Percentiles rank a stretch among this genome's conserved stretches.
Conservation (phyloP, 768 basidiomycete genomes). For the Suillus subaureus region DNA sequence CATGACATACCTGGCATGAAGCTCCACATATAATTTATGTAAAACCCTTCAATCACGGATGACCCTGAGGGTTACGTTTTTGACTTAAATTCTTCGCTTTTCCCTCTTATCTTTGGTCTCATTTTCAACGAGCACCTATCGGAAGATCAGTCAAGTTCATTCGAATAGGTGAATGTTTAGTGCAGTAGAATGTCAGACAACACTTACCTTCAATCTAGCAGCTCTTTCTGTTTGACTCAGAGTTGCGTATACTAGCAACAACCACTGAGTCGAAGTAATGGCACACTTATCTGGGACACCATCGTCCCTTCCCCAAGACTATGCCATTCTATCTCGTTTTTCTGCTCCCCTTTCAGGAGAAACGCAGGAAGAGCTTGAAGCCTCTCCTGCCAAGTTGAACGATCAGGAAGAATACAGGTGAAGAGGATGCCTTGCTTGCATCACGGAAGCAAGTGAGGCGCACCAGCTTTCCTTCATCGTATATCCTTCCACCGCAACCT, state of each 20-base stretch:
- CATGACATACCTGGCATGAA: background rate
- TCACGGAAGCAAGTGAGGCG: constrained; percentile 10
- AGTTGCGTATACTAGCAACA: background rate
- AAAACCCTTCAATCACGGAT: background rate
- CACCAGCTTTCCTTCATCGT: constrained; percentile 35
- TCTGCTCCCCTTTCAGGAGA: constrained; percentile 26
- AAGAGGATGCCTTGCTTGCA: background rate
- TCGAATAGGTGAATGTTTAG: background rate
- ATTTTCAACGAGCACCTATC: background rate
- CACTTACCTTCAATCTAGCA: background rate
- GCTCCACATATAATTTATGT: background rate
- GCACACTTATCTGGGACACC: constrained; percentile 28
- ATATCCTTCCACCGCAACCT: constrained; percentile 31
- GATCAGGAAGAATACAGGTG: background rate
- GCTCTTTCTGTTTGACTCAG: background rate
- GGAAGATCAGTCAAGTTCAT: background rate
- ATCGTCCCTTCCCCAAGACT: constrained; percentile 62
- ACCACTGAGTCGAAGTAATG: background rate
- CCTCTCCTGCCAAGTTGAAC: constrained; percentile 12
- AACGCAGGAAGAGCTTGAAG: constrained; percentile 6
- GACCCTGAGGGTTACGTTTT: background rate
- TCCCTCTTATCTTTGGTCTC: background rate
- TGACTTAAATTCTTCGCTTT: background rate
- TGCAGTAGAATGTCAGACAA: too few relatives aligned
- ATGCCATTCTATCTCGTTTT: constrained; percentile 56